Conservation (phyloP, 345 rosid species). For the Salix udensis region DNA sequence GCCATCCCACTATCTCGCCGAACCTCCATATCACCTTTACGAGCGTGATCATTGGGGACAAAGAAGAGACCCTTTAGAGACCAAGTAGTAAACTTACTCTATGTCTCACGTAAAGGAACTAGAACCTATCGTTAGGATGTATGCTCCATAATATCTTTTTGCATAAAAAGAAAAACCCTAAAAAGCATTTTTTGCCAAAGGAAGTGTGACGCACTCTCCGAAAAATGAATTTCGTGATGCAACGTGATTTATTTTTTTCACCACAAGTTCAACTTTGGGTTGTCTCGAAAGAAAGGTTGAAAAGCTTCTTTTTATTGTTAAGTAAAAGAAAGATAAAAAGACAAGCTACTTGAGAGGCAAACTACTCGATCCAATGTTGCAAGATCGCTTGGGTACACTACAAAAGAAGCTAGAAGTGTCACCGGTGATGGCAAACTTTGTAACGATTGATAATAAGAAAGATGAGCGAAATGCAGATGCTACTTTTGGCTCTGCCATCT, state of each 20-base stretch:
- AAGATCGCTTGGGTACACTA: conserved; percentile 13
- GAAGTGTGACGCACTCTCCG: conserved; percentile 55
- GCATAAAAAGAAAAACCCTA: no score
- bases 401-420: conserved; percentile 17
- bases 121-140: no score
- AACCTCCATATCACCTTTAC: no score
- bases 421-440: conserved; percentile 10
- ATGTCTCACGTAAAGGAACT: no score
- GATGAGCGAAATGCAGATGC: conserved; percentile 15
- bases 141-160: no score
- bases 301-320: conserved; percentile 43
- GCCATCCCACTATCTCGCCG: no score
- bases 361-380: conserved; percentile 7
- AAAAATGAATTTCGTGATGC: conserved; percentile 53
- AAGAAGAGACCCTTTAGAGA: no score
- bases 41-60: no score
- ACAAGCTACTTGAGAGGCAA: conserved; percentile 11
- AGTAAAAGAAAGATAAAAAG: conserved; percentile 32
- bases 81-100: no score
- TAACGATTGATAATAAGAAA: not conserved
- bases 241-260: conserved; percentile 56
- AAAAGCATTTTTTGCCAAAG: no score
- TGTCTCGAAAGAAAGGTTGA: conserved; percentile 43
- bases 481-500: conserved; percentile 7
- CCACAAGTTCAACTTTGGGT: conserved; percentile 70